Evolutionary conservation across 2,329 filamentous ascomycete genomes (phyloP), one percentile per base, ranked within the genome.

Genomic region (Hypoxylon sp.): DNA sequence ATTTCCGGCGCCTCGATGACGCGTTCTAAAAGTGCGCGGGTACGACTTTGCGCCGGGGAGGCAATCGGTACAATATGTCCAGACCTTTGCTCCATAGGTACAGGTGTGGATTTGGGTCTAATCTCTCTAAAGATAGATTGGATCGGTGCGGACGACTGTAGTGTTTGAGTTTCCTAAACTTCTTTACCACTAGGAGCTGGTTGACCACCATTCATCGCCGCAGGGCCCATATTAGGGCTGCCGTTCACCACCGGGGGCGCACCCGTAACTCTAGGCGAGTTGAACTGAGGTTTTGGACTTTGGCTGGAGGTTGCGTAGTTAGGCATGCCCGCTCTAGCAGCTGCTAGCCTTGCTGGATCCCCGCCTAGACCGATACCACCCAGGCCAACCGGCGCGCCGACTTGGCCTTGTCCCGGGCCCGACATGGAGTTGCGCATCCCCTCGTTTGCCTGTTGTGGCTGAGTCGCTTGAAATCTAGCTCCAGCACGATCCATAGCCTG

Each of bases 401-500:
- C 59, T 30, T 64, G 64, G 13, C 61, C 62, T 38, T 63, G 62
- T 5, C 57, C 51, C 41, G 64, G 64, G 4, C 59, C 44, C 16
- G 57, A 47, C 17, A 60, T 55, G 5, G 59, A 52, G 40, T 63
- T 64, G 17, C 63, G 59, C 7, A 63, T 52, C 15, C 51, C 51
- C 35, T 69, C 67, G 23, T 61, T 64, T 2, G 64, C 57, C 29
- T 67, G 64, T 7, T 60, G 62, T 17, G 23, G 63, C 44, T 66
- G 61, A 7, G 61, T 61, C 8, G 63, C 62, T 47, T 65, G 60
- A 42, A 68, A 69, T n/a, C 65, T 61, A 21, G 66, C 65, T 44
- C 65, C 67, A 30, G 65, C 66, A 42, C 69, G 66, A 38, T 67
- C 60, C 65, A 69, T 69, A 3, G 66, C 66, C 51, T 69, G 67